Percentiles rank a stretch among this genome's conserved stretches.
These are phyloP conservation scores for Didymella pinodella DNA, from an alignment of 2,329 filamentous ascomycete genomes.

Conservation along the genomic window DNA sequence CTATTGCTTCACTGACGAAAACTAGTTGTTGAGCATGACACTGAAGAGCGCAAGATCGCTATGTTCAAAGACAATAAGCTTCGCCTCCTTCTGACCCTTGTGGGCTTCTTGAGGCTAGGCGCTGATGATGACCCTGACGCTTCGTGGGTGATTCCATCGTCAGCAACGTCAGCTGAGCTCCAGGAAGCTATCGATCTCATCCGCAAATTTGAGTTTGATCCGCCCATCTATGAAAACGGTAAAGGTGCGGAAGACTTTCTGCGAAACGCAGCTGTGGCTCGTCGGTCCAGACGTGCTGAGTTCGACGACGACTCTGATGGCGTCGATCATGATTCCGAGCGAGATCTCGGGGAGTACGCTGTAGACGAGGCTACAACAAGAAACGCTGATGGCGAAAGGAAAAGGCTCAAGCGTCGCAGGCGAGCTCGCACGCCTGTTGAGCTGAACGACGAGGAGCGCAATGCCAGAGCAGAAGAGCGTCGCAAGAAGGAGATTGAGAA, in stretches of 20 bases:
- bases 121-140: slow-evolving; percentile 77
- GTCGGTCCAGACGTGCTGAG: slow-evolving; percentile 58
- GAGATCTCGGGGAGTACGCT: slow-evolving; percentile 69
- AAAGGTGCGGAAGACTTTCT: slow-evolving; percentile 78
- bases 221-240: slow-evolving; percentile 78
- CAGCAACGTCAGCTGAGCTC: slow-evolving; percentile 70
- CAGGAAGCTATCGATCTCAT: slow-evolving; percentile 75
- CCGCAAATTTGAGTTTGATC: slow-evolving; percentile 78
- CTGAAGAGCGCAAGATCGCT: slow-evolving; percentile 71
- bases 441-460: slow-evolving; percentile 67
- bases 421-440: slow-evolving; percentile 64
- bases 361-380: slow-evolving; percentile 70
- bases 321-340: slow-evolving; percentile 63
- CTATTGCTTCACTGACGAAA: slow-evolving; percentile 30
- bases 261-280: slow-evolving; percentile 64
- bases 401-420: slow-evolving; percentile 64
- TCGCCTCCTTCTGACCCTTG: slow-evolving; percentile 80
- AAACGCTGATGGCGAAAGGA: slow-evolving; percentile 63
- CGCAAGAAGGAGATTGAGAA: slow-evolving; percentile 78
- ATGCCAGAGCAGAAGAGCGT: slow-evolving; percentile 67
- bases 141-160: slow-evolving; percentile 77
- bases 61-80: slow-evolving; percentile 91
- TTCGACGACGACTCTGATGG: slow-evolving; percentile 77
- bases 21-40: slow-evolving; percentile 62
- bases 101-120: slow-evolving; percentile 72